Evolutionary conservation across 176 grass and related monocot genomes (phyloP).

Genomic region (Guadua angustifolia): DNA sequence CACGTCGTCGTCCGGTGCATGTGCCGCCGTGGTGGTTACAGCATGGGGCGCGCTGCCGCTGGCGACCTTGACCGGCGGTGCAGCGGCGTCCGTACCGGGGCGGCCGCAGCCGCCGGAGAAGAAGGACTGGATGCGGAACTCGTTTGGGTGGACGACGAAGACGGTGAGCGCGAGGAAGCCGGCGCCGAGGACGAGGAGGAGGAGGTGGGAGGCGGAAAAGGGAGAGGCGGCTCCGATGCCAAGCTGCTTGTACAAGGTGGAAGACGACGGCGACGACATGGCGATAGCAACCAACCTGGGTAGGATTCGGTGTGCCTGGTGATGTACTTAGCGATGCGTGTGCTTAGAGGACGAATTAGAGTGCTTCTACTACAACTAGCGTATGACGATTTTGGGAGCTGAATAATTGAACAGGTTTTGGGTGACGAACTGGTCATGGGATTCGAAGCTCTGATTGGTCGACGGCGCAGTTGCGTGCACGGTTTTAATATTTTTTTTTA

Average conservation of each 20-base stretch:
- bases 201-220: constrained; percentile 36
- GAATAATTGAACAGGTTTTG: background rate
- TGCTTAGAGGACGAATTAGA: constrained; percentile 3
- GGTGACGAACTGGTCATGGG: constrained; percentile 20
- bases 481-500: too few relatives aligned
- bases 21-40: background rate
- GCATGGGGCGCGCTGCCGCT: background rate
- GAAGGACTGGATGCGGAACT: constrained; percentile 51
- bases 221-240: constrained; percentile 44
- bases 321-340: background rate
- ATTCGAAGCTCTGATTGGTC: background rate
- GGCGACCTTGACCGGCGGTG: background rate
- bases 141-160: constrained; percentile 64
- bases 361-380: background rate
- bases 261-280: constrained; percentile 32
- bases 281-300: background rate
- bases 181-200: constrained; percentile 50
- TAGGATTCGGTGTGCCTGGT: background rate
- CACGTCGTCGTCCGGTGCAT: constrained; percentile 17
- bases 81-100: background rate
- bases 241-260: constrained; percentile 56
- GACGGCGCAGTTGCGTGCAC: background rate
- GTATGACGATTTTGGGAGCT: background rate
- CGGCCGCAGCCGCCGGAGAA: constrained; percentile 34
- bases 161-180: constrained; percentile 65